phyloP scores from a whole-genome alignment of 208 protist genomes.

The Leishmania lainsoni region DNA sequence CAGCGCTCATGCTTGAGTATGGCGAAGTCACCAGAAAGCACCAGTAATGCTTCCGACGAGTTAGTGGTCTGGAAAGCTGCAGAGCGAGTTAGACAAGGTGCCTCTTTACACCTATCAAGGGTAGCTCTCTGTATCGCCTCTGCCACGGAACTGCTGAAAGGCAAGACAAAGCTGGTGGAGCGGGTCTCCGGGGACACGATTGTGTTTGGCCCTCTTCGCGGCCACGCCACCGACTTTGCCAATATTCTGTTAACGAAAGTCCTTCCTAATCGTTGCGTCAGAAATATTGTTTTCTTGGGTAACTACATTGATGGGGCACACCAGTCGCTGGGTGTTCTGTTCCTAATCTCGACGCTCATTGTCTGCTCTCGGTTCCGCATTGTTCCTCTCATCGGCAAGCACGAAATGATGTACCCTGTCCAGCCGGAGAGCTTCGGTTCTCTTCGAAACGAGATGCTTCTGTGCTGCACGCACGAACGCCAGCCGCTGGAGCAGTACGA shows the following conservation, averaged over 20 bases:
- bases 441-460: slow-evolving; percentile 60
- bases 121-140: slow-evolving; percentile 20
- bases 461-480: slow-evolving; percentile 41
- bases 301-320: slow-evolving; percentile 86
- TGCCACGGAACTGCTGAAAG: slow-evolving; percentile 18
- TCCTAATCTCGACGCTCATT: slow-evolving; percentile 63
- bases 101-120: slow-evolving; percentile 15
- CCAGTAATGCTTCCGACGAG: slow-evolving; percentile 37
- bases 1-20: slow-evolving; percentile 11
- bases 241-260: slow-evolving; percentile 60
- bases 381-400: slow-evolving; percentile 65
- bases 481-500: slow-evolving; percentile 49
- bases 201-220: slow-evolving; percentile 71
- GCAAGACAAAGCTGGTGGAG: slow-evolving; percentile 27
- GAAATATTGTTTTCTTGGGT: slow-evolving; percentile 78
- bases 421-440: slow-evolving; percentile 74
- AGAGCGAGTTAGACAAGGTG: slow-evolving; percentile 16
- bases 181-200: slow-evolving; percentile 49
- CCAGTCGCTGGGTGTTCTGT: slow-evolving; percentile 73
- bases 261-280: slow-evolving; percentile 26
- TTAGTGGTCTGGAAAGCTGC: slow-evolving; percentile 31
- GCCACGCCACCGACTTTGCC: slow-evolving; percentile 74
- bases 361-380: slow-evolving; percentile 52
- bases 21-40: slow-evolving; percentile 26
- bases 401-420: slow-evolving; percentile 82